Base-by-base conservation (phyloP, 2,329 filamentous ascomycete genomes). In the Ophidiomyces ophidiicola region DNA sequence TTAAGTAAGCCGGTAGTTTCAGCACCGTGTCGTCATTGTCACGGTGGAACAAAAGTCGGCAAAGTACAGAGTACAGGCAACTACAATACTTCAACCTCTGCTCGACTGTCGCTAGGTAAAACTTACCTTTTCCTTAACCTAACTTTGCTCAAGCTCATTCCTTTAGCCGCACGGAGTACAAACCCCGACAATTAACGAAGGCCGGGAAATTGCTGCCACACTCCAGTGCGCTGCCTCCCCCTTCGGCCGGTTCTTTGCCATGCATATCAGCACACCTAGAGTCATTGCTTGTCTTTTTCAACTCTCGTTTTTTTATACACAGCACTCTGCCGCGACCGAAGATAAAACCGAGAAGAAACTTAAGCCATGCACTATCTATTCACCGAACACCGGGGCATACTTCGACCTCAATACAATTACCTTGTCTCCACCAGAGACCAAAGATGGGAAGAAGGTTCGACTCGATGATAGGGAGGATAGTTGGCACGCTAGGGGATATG, bases 351-450 rank as follows among this genome's bases (percentile, higher is more conserved):
- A 68, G 44, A 51, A 61, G 24, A 36, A 30, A n/a, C 55, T 62
- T 31, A 66, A 68, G 39, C 70, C 74, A 45, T 80, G 76, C 54
- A 76, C 75, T n/a, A 70, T 74, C 41, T 67, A 70, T 46, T 78
- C 74, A 17, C 70, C 74, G 3, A 68, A 65, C n/a, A 71, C 67
- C 8, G 73, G 74, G 41, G 63, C 71, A 39, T 79, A 75, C 62
- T 79, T 76, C 59, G 75, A 80, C 52, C 63, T 80, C 19, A 76
- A 68, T 48, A 62, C 69, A 5, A 66, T 80, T 46, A 68, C 67
- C 20, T 57, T 76, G 37, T 60, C 60, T 25, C 66, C 68, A 23
- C 68, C 71, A 8, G 54, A 57, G 38, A 32, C 51, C 29, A 60
- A 62, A 39, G 56, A 64, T 36, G 56, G 59, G 29, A 57, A 63